A percentile compares a stretch with the other conserved stretches of the same genome.
Conservation (phyloP, 2,329 filamentous ascomycete species). For the Onygenales sp. region DNA sequence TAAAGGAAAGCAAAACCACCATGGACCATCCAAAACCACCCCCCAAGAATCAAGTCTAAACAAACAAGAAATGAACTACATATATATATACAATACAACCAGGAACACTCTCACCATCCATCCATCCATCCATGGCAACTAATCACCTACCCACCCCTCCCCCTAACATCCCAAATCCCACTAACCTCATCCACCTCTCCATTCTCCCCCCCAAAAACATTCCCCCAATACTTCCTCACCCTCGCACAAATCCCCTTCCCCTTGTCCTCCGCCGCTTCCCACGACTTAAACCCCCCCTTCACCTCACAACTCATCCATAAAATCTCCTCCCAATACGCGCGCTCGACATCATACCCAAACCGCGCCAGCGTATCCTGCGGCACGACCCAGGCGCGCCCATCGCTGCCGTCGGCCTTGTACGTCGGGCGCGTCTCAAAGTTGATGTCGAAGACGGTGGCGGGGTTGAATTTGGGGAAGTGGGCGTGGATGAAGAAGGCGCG, state of each 20-base stretch:
- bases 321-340: constrained; percentile 30
- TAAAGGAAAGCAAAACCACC: not conserved
- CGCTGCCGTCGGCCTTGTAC: constrained; percentile 19
- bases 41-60: no score
- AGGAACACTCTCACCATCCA: not conserved
- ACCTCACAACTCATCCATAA: constrained; percentile 30
- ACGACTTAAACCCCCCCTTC: constrained; percentile 23
- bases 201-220: constrained; percentile 18
- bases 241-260: constrained; percentile 25
- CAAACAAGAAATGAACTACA: no score
- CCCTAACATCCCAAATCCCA: constrained; percentile 10
- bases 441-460: constrained; percentile 27
- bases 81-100: no score
- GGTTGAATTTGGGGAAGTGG: constrained; percentile 33
- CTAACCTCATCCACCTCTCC: constrained; percentile 27
- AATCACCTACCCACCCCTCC: not conserved
- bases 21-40: not conserved
- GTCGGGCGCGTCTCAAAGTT: constrained; percentile 29
- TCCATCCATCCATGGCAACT: not conserved
- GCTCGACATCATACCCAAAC: constrained; percentile 27
- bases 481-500: constrained; percentile 32
- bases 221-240: constrained; percentile 25
- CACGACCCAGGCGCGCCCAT: constrained; percentile 26
- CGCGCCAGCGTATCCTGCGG: constrained; percentile 22
- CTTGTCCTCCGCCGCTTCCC: constrained; percentile 21